Percentiles rank a stretch among this genome's conserved stretches.
Evolutionary conservation across 2,329 filamentous ascomycete genomes (phyloP).

Genomic region (Xylaria polymorpha): DNA sequence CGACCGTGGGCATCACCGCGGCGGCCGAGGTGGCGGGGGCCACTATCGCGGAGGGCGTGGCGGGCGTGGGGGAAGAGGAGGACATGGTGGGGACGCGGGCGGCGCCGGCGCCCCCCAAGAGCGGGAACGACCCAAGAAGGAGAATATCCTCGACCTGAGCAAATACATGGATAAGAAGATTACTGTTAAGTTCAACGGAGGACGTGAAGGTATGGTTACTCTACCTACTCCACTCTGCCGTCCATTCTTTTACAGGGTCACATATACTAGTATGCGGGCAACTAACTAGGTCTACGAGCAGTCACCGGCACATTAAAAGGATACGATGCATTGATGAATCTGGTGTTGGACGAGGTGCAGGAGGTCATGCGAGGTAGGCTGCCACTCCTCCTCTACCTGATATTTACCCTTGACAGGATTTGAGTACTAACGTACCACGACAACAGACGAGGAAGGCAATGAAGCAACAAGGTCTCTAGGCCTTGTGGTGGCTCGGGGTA

Average conservation of each 20-base stretch:
- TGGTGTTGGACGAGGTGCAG: conserved; percentile 93
- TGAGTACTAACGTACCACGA: conserved; percentile 13
- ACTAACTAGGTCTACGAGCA: conserved; percentile 52
- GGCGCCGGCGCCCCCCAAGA: conserved; percentile 60
- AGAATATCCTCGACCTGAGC: conserved; percentile 93
- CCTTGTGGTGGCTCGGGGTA: conserved; percentile 90
- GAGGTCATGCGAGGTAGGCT: conserved; percentile 83
- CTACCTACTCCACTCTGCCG: not conserved
- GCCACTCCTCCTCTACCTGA: conserved; percentile 41
- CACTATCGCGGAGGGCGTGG: conserved; percentile 56
- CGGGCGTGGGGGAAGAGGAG: conserved; percentile 55
- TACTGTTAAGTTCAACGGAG: conserved; percentile 95
- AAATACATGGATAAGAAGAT: conserved; percentile 99
- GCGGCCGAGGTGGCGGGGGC: conserved; percentile 58
- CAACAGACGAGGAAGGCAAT: conserved; percentile 89
- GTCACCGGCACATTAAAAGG: conserved; percentile 92
- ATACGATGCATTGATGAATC: conserved; percentile 97
- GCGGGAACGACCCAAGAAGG: conserved; percentile 90
- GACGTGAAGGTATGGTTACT: conserved; percentile 77
- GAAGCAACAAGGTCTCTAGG: conserved; percentile 83
- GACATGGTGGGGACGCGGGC: conserved; percentile 57
- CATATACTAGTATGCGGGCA: not conserved
- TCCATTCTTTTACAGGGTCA: not conserved
- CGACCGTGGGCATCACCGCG: conserved; percentile 62
- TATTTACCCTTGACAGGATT: not conserved